phyloP scores from a whole-genome alignment of 345 rosid genomes.

The Sisymbrium irio region DNA sequence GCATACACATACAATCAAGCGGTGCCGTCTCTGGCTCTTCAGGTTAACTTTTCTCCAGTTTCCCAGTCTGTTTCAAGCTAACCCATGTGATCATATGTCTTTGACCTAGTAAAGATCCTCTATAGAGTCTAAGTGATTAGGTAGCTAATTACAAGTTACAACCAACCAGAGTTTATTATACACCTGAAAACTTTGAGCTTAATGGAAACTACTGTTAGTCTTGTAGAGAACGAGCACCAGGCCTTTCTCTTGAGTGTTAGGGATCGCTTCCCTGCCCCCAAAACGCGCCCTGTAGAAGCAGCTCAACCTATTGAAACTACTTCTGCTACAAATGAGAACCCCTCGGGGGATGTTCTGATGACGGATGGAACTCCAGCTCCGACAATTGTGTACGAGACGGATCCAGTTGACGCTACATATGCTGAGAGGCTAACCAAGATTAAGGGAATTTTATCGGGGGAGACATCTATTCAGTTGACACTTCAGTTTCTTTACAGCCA shows the following conservation, averaged over 20 bases:
- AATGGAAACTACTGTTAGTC: too few species aligned
- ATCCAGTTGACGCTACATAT: slow-evolving; percentile 61
- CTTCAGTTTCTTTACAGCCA: slow-evolving; percentile 91
- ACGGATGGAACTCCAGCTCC: slow-evolving; percentile 61
- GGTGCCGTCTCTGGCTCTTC: too few species aligned
- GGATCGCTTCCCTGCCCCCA: slow-evolving; percentile 73
- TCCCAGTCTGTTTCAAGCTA: too few species aligned
- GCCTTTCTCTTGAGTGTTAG: slow-evolving; percentile 93
- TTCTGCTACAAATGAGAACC: slow-evolving; percentile 50
- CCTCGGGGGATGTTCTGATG: slow-evolving; percentile 81
- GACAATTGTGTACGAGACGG: slow-evolving; percentile 41
- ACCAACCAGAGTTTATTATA: too few species aligned
- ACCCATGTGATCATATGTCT: too few species aligned
- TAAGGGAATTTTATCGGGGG: slow-evolving; percentile 91
- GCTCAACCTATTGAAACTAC: slow-evolving; percentile 50
- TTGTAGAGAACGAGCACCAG: slow-evolving; percentile 97
- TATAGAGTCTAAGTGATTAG: too few species aligned
- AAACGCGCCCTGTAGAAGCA: slow-evolving; percentile 50
- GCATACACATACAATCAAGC: too few species aligned
- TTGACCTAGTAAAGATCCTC: too few species aligned
- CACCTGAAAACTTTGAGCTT: too few species aligned
- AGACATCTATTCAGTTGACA: slow-evolving; percentile 88
- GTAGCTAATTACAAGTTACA: too few species aligned
- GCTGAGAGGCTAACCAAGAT: slow-evolving; percentile 84
- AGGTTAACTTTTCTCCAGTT: too few species aligned